Conservation (phyloP, 225 moss, liverwort and hornwort genomes). For the Physcomitrellopsis africana region DNA sequence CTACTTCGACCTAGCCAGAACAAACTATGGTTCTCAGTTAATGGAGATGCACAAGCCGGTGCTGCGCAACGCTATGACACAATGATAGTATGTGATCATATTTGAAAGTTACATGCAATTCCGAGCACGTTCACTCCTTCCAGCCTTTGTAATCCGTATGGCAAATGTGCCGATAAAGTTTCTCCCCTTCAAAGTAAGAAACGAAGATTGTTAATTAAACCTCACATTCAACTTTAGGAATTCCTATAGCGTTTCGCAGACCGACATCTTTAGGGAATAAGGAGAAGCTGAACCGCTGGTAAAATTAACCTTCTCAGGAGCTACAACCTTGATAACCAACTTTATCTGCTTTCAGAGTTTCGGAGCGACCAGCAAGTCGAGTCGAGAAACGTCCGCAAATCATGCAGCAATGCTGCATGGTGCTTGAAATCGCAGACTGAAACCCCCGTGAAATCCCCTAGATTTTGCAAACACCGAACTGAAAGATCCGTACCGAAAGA, state of each 20-base stretch:
- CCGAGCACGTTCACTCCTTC: conserved; percentile 65
- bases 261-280: conserved; percentile 73
- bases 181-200: conserved; percentile 61
- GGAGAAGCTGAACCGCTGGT: conserved; percentile 62
- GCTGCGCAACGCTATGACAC: background rate
- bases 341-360: too few species aligned
- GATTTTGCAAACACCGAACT: too few species aligned
- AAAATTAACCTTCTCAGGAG: conserved; percentile 60
- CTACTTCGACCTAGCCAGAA: background rate
- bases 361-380: too few species aligned
- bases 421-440: too few species aligned
- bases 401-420: too few species aligned
- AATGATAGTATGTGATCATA: background rate
- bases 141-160: conserved; percentile 79
- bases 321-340: too few species aligned
- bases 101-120: conserved; percentile 65
- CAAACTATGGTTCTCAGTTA: background rate
- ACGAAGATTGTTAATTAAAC: conserved; percentile 93
- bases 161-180: conserved; percentile 89
- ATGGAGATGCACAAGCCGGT: background rate
- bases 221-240: conserved; percentile 81
- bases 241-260: conserved; percentile 63
- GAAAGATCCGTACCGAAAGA: too few species aligned
- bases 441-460: too few species aligned
- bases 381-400: too few species aligned